These are phyloP conservation scores for Calonectria hawksworthii DNA, from an alignment of 2,329 filamentous ascomycete species.

Conservation along the genomic window DNA sequence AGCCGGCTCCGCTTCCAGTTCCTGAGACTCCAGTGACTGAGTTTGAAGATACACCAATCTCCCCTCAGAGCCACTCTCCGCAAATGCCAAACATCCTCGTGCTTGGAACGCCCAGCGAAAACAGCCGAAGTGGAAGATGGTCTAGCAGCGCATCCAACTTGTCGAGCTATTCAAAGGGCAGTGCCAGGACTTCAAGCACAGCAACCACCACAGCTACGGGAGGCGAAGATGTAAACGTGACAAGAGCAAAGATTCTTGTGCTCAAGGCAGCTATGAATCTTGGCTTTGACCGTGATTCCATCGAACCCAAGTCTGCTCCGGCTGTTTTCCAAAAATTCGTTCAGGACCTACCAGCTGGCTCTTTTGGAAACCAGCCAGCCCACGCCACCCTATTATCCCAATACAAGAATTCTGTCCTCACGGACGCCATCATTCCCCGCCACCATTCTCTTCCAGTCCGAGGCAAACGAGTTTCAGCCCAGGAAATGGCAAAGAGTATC, in stretches of 20 bases:
- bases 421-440: constrained; percentile 72
- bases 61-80: constrained; percentile 81
- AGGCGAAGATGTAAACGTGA: constrained; percentile 83
- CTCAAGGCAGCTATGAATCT: constrained; percentile 89
- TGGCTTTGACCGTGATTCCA: constrained; percentile 77
- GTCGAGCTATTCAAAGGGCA: constrained; percentile 83
- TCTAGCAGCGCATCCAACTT: constrained; percentile 85
- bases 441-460: constrained; percentile 60
- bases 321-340: constrained; percentile 80
- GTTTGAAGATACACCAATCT: constrained; percentile 91
- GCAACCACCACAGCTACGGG: constrained; percentile 76
- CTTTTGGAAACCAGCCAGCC: constrained; percentile 81
- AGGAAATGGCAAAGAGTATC: constrained; percentile 86
- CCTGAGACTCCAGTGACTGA: constrained; percentile 96
- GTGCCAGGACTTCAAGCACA: constrained; percentile 76
- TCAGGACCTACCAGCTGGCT: constrained; percentile 79
- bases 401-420: constrained; percentile 85
- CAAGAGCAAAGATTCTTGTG: constrained; percentile 83
- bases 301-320: constrained; percentile 61
- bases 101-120: constrained; percentile 76
- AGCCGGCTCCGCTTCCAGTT: constrained; percentile 58
- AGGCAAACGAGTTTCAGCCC: constrained; percentile 73
- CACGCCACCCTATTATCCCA: constrained; percentile 80
- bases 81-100: constrained; percentile 90
- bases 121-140: constrained; percentile 78